A percentile compares a stretch with the other conserved stretches of the same genome.
These are phyloP conservation scores for Tetracentron sinense DNA, from an alignment of 164 flowering plant species.

Conservation along the genomic window DNA sequence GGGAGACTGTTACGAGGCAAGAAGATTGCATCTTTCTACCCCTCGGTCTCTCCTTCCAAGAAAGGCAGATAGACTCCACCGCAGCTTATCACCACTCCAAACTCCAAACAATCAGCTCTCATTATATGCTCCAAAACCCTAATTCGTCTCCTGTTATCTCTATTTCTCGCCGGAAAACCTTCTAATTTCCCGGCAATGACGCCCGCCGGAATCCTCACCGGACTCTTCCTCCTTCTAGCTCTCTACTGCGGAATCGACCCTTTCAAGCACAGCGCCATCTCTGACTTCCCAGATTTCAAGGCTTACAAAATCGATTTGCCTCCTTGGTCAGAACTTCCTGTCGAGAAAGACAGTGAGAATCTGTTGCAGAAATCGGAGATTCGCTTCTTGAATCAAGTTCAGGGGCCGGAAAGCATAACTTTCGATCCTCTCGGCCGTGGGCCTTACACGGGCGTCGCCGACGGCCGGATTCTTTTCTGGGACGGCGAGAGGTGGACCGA, in stretches of 20 bases:
- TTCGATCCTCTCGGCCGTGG: slow-evolving; percentile 87
- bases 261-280: slow-evolving; percentile 56
- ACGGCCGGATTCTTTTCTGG: slow-evolving; percentile 73
- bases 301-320: slow-evolving; percentile 44
- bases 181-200: slow-evolving; percentile 24
- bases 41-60: too few relatives aligned
- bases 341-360: slow-evolving; percentile 38
- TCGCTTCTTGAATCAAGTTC: slow-evolving; percentile 60
- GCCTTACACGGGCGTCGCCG: slow-evolving; percentile 93
- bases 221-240: slow-evolving; percentile 41
- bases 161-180: not conserved
- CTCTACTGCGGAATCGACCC: slow-evolving; percentile 76
- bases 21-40: too few relatives aligned
- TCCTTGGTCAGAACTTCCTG: slow-evolving; percentile 50
- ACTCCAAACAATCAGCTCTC: too few relatives aligned
- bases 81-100: too few relatives aligned
- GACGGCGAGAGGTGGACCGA: slow-evolving; percentile 52
- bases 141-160: not conserved
- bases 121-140: too few relatives aligned
- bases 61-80: too few relatives aligned
- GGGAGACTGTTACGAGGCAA: too few relatives aligned
- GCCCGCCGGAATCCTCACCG: slow-evolving; percentile 25
- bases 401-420: slow-evolving; percentile 86
- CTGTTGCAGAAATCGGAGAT: slow-evolving; percentile 69
- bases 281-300: slow-evolving; percentile 60